phyloP scores from a whole-genome alignment of 2,329 filamentous ascomycete genomes.

The Aspergillus proliferans region DNA sequence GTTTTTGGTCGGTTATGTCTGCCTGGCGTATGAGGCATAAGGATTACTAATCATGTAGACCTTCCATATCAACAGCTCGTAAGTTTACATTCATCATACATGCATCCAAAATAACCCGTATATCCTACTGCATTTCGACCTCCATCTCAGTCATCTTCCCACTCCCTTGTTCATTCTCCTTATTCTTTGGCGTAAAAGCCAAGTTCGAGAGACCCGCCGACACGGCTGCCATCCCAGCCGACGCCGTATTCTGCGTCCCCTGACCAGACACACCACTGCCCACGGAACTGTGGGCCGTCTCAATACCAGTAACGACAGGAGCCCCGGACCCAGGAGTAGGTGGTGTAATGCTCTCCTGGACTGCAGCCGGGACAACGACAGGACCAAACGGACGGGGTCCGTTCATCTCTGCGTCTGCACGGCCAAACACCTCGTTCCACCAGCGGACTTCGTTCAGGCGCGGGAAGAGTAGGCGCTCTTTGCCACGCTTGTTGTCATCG shows the following conservation, averaged over 20 bases:
- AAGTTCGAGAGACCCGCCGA: slow-evolving; percentile 43
- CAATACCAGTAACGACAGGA: slow-evolving; percentile 55
- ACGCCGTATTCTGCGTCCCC: slow-evolving; percentile 21
- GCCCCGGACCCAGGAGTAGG: slow-evolving; percentile 13
- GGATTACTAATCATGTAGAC: neutral
- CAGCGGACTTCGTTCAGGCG: slow-evolving; percentile 72
- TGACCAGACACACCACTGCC: slow-evolving; percentile 36
- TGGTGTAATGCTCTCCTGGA: slow-evolving; percentile 11
- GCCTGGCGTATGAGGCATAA: slow-evolving; percentile 5
- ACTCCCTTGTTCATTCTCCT: slow-evolving; percentile 20
- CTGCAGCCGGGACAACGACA: slow-evolving; percentile 29
- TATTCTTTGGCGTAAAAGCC: slow-evolving; percentile 29
- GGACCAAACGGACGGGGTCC: slow-evolving; percentile 51
- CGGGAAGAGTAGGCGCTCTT: slow-evolving; percentile 79
- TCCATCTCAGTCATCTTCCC: slow-evolving; percentile 34
- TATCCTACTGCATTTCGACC: slow-evolving; percentile 45
- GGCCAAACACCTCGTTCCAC: slow-evolving; percentile 86
- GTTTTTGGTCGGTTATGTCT: slow-evolving; percentile 2
- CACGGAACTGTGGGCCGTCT: slow-evolving; percentile 51
- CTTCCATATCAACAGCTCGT: too few species aligned
- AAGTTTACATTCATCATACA: too few species aligned
- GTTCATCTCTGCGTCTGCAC: slow-evolving; percentile 91
- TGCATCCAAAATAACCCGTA: neutral
- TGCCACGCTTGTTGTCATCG: slow-evolving; percentile 72
- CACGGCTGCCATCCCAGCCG: slow-evolving; percentile 36